Evolutionary conservation across 805 yeast genomes (phyloP).

Genomic region (Cyberlindnera meyerae): DNA sequence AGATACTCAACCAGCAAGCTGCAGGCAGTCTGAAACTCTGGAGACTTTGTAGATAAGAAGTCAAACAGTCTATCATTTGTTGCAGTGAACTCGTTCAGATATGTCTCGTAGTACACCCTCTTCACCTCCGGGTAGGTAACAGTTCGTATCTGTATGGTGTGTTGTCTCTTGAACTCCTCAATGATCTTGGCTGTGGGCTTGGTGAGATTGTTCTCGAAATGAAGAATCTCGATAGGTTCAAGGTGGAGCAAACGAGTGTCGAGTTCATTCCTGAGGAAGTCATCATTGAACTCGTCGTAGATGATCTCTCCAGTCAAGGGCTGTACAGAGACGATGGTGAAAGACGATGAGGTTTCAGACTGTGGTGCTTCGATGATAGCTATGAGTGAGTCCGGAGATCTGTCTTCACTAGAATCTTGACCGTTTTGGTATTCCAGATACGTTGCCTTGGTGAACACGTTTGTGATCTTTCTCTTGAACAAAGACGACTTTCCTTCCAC

Average conservation of each 20-base stretch:
- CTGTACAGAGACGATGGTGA: conserved; percentile 58
- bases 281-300: conserved; percentile 67
- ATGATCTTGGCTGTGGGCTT: conserved; percentile 2
- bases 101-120: conserved; percentile 11
- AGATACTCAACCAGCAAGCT: conserved; percentile 50
- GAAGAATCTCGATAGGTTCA: conserved; percentile 70
- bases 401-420: conserved; percentile 25
- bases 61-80: conserved; percentile 21
- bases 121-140: conserved; percentile 15
- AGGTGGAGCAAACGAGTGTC: conserved; percentile 72
- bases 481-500: conserved; percentile 44
- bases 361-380: conserved; percentile 32
- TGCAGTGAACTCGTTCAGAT: conserved; percentile 13
- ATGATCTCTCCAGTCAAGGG: conserved; percentile 72
- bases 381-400: conserved; percentile 41
- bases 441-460: conserved; percentile 79
- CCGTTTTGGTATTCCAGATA: conserved; percentile 53
- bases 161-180: conserved; percentile 26
- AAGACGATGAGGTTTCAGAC: conserved; percentile 2
- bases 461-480: conserved; percentile 63
- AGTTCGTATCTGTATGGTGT: conserved; percentile 14
- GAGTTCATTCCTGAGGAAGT: conserved; percentile 49
- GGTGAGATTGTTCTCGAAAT: conserved; percentile 36
- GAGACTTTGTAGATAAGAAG: conserved; percentile 22
- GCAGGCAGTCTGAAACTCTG: conserved; percentile 34